phyloP scores from a whole-genome alignment of 805 yeast species.

The Kuraishia capsulata region DNA sequence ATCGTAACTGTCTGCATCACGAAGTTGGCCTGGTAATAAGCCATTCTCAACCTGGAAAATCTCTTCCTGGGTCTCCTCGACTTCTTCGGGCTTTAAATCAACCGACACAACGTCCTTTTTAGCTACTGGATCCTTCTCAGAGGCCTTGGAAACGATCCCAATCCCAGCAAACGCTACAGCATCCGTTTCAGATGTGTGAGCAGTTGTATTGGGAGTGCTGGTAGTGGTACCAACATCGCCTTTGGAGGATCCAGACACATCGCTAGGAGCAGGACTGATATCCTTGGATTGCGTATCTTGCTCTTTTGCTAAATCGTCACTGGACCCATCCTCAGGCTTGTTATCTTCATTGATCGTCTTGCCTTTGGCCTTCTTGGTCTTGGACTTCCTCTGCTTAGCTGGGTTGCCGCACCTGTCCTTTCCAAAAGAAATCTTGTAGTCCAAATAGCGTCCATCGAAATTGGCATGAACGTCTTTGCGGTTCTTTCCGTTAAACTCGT shows the following conservation, averaged over 20 bases:
- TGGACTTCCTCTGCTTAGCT: constrained; percentile 36
- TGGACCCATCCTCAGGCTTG: too few relatives aligned
- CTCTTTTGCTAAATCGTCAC: too few relatives aligned
- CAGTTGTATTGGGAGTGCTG: not conserved
- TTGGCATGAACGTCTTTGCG: constrained; percentile 25
- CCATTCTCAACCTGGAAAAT: not conserved
- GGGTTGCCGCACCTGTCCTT: constrained; percentile 78
- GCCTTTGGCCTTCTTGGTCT: constrained; percentile 27
- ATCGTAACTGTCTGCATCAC: not conserved
- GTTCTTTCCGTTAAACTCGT: constrained; percentile 35
- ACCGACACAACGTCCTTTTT: not conserved
- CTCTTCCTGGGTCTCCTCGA: not conserved
- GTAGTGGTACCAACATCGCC: not conserved
- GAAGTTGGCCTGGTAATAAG: too few relatives aligned
- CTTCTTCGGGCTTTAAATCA: not conserved
- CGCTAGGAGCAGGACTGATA: too few relatives aligned
- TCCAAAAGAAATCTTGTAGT: constrained; percentile 58
- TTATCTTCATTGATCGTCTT: constrained; percentile 8
- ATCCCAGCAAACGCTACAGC: constrained; percentile 9
- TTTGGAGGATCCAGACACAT: not conserved
- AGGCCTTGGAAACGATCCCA: constrained; percentile 9
- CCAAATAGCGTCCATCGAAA: constrained; percentile 36
- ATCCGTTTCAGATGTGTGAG: not conserved
- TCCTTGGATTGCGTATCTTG: too few relatives aligned
- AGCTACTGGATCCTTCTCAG: not conserved